Base-by-base conservation (phyloP, 345 rosid genomes). In the Brassica nigra region DNA sequence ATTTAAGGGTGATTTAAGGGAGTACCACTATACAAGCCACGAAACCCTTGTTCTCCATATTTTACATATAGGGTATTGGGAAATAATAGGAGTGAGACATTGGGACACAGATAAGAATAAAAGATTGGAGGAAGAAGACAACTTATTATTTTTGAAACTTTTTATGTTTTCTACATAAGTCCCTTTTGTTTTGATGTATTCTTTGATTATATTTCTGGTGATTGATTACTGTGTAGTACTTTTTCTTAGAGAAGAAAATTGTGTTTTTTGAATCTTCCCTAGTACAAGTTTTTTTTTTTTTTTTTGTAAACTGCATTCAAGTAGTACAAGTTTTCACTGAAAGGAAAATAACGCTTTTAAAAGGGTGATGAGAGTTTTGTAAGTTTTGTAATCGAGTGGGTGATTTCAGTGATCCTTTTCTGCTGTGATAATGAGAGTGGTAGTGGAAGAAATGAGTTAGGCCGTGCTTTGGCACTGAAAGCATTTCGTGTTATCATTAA, bases 381-480 rank as follows among this genome's bases (percentile, higher is more conserved):
- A 68, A 14, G 33, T 18, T 9, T 11, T 65, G 28, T 54, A 7
- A 72, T 73, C 5, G 15, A 15, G 28, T 70, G 30, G 33, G 47
- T 61, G 47, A 34, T 27, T 16, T 68, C 27, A 62, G 34, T 62
- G 28, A 37, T 55, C 39, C 0, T 59, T 78, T 29, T 39, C 4
- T 55, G 71, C 37, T 37, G 72, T 27, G 36, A 73, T 66, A 57
- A 72, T 78, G 62, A 73, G 55, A 72, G 14, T 34, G 16, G 34
- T 36, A 79, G 78, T 79, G 82, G 75, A 18, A 28, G 47, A 62
- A 68, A 49, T 62, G 78, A 29, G 66, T 80, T 80, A 23, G 27
- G 27, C 27, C 27, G 44, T 78, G 62, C 76, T 75, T 80, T 74
- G 39, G 75, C 83, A 80, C 79, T 74, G 75, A 79, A 74, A 74